These are phyloP conservation scores for Acacia confusa DNA, from an alignment of 306 rosid genomes.

Conservation along the genomic window DNA sequence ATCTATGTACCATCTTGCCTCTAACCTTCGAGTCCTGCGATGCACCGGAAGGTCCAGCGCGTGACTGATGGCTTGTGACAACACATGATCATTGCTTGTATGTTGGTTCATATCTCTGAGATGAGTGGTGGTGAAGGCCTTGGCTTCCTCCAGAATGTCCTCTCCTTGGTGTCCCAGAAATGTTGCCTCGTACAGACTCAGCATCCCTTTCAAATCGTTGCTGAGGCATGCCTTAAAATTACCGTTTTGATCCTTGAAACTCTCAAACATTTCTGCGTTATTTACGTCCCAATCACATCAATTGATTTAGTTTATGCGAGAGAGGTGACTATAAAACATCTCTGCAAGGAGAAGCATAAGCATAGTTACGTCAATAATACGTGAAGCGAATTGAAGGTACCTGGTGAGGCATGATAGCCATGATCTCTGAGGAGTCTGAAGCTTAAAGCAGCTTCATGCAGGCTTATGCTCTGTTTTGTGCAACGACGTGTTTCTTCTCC, in stretches of 20 bases:
- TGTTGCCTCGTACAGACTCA: constrained; percentile 46
- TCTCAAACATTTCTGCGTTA: constrained; percentile 49
- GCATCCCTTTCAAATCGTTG: too few species aligned
- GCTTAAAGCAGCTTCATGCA: constrained; percentile 42
- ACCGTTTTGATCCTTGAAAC: constrained; percentile 27
- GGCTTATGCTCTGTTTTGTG: neutral
- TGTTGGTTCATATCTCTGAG: constrained; percentile 19
- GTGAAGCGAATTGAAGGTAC: neutral
- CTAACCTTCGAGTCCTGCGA: constrained; percentile 45
- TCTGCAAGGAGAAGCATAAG: neutral
- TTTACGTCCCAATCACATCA: neutral
- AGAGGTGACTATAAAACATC: neutral
- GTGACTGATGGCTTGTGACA: constrained; percentile 40
- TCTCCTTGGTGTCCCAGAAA: constrained; percentile 50
- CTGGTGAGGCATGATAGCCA: constrained; percentile 31
- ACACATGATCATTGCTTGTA: neutral
- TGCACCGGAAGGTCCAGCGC: constrained; percentile 54
- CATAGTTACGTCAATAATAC: neutral
- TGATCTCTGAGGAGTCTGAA: constrained; percentile 57
- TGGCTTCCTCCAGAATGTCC: constrained; percentile 53
- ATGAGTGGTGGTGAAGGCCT: constrained; percentile 31
- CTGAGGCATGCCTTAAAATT: too few species aligned
- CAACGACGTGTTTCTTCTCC: neutral
- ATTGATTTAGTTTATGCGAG: neutral
- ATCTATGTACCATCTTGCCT: constrained; percentile 57